These are phyloP conservation scores for Amanita rubescens DNA, from an alignment of 768 basidiomycete genomes.

Conservation along the genomic window DNA sequence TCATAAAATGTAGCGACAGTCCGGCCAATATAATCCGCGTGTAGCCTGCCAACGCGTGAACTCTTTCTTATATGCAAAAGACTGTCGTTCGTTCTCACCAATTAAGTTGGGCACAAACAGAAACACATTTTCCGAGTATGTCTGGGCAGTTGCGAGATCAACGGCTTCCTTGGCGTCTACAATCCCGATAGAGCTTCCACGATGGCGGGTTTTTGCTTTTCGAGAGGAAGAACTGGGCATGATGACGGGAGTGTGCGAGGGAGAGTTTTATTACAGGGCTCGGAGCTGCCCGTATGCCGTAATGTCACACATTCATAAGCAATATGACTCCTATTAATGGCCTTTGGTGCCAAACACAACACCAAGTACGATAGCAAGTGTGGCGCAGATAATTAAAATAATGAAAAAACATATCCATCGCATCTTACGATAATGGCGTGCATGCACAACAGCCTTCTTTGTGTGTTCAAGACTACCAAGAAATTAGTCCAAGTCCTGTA, in stretches of 20 bases:
- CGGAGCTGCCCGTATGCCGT: neutral
- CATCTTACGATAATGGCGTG: conserved; percentile 62
- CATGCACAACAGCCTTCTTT: conserved; percentile 56
- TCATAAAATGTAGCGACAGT: conserved; percentile 87
- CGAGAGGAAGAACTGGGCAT: conserved; percentile 4
- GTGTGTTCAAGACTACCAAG: conserved; percentile 50
- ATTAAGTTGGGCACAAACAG: conserved; percentile 97
- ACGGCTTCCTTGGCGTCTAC: conserved; percentile 83
- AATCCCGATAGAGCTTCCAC: conserved; percentile 53
- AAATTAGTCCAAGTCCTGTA: neutral
- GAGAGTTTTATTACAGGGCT: conserved; percentile 14
- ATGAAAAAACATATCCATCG: conserved; percentile 83
- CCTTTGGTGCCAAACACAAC: conserved; percentile 19
- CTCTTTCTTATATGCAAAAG: conserved; percentile 11
- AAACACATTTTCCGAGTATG: conserved; percentile 93
- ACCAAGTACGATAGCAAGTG: conserved; percentile 55
- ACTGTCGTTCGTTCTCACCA: conserved; percentile 34
- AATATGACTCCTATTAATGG: neutral
- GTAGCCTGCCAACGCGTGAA: conserved; percentile 53
- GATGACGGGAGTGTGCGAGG: conserved; percentile 4
- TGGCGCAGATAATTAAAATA: conserved; percentile 42
- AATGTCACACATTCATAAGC: neutral
- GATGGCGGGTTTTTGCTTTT: conserved; percentile 29
- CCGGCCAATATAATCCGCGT: conserved; percentile 86
- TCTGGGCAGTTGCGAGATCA: conserved; percentile 79